Conservation (phyloP, 192 early-diverging fungal species). For the Podochytrium sp. region DNA sequence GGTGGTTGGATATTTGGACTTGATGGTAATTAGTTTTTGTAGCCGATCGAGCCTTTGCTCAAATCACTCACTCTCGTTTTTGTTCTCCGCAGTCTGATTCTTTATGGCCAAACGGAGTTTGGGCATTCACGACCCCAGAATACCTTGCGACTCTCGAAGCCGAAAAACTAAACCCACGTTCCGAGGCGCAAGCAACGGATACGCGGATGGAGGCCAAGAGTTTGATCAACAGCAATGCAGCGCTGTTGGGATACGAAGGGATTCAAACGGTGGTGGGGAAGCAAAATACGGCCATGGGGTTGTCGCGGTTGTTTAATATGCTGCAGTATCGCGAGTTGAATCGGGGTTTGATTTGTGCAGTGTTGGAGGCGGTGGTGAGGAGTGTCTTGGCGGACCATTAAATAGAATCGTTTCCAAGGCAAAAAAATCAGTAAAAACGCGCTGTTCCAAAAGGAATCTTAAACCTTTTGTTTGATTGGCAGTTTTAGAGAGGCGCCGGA, state of each 20-base stretch:
- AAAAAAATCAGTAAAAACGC: neutral
- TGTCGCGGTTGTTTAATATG: constrained; percentile 50
- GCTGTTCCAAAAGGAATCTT: too few species aligned
- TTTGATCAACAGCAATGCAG: constrained; percentile 30
- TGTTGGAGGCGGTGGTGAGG: constrained; percentile 41
- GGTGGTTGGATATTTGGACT: constrained; percentile 34
- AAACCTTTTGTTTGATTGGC: too few species aligned
- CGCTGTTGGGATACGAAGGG: constrained; percentile 20
- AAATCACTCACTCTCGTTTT: neutral
- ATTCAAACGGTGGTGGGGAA: constrained; percentile 40
- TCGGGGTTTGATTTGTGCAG: constrained; percentile 18
- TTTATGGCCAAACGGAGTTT: constrained; percentile 46
- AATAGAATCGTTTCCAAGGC: neutral
- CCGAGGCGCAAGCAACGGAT: constrained; percentile 36
- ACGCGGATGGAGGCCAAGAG: constrained; percentile 38
- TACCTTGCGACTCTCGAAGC: constrained; percentile 1
- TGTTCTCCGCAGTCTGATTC: constrained; percentile 5
- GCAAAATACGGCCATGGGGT: constrained; percentile 36
- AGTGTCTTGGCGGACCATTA: constrained; percentile 19
- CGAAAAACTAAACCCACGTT: constrained; percentile 31
- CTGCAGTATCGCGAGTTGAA: constrained; percentile 43
- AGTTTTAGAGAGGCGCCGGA: too few species aligned
- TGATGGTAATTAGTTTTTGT: constrained; percentile 14
- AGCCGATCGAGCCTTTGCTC: neutral
- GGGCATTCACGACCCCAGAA: constrained; percentile 18